Base-by-base conservation (phyloP, 2,329 filamentous ascomycete species). In the Talaromyces islandicus region DNA sequence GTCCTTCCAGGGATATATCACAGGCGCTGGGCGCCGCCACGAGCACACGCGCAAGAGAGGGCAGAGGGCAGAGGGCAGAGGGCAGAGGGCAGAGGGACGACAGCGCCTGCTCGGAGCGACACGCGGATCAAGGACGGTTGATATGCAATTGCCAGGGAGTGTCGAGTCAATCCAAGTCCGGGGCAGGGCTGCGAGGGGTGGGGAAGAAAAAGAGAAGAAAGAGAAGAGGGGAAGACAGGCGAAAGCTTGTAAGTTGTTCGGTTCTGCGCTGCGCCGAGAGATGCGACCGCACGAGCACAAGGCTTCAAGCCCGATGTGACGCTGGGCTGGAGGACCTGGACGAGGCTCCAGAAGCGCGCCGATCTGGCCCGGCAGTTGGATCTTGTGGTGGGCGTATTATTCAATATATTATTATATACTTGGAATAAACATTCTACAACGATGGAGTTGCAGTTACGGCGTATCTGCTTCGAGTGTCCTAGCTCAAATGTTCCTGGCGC, bases 301-400 rank as follows among this genome's bases (percentile, higher is more conserved):
- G 51, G 58, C 58, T 43, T 60, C 54, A 48, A 54, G 55, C 41
- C 58, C 61, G 61, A 62, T 62, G 61, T 62, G 58, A 62, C 61
- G 61, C 58, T 60, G 61, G 35, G 57, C 41, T 25, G 38, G 30
- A 43, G 32, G 19, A n/a, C 14, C 27, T 53, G 17, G 48, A 60
- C 24, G 56, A 60, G 43, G 54, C 46, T 60, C 41, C 54, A 46
- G 43, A 46, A 12, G n/a, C 43, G 21, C 43, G 43, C 43, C 43
- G 43, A 46, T 46, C 43, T 46, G 43, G 17, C 9, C 43, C 43
- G 43, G 43, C 11, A 46, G 43, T 19, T 21, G 11, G 43, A 46
- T 21, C 10, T 24, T 19, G n/a, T 21, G 19, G 10, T 21, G 9
- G 19, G 10, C 11, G 9, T 38, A 38, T n/a, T 38, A n/a, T 38